A percentile compares a stretch with the other conserved stretches of the same genome.
Evolutionary conservation across 2,329 filamentous ascomycete species (phyloP).

Genomic region (Talaromyces sp.): DNA sequence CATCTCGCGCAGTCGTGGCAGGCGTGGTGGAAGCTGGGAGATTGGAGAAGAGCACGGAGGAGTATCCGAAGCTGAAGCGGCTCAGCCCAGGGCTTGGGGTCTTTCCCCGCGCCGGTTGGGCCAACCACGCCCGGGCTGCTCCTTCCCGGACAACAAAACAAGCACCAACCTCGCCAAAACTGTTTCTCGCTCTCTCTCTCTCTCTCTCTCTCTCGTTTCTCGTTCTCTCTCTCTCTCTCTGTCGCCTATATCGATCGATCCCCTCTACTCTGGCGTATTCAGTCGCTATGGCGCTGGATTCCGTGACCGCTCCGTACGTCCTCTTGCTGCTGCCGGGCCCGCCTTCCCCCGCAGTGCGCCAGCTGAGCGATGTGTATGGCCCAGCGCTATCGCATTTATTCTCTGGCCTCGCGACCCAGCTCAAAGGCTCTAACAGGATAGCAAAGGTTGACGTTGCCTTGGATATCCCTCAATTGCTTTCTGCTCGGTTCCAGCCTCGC

Average conservation of each 20-base stretch:
- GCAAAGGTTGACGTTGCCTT: constrained; percentile 57
- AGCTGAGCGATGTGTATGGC: constrained; percentile 58
- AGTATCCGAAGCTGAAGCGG: neutral
- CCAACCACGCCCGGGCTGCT: neutral
- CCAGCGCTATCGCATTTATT: constrained; percentile 55
- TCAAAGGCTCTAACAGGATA: constrained; percentile 27
- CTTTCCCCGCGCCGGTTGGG: constrained; percentile 1
- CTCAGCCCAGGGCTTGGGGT: neutral
- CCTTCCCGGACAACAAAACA: neutral
- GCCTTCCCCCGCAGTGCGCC: constrained; percentile 46
- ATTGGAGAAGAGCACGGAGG: neutral
- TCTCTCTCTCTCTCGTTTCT: neutral
- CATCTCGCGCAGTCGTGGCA: neutral
- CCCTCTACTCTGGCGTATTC: neutral
- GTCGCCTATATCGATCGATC: neutral
- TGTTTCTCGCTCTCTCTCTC: neutral
- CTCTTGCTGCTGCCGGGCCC: constrained; percentile 63
- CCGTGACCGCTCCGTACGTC: constrained; percentile 19
- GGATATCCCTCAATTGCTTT: constrained; percentile 57
- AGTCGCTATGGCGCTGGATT: neutral
- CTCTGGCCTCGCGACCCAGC: constrained; percentile 40
- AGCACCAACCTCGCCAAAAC: neutral
- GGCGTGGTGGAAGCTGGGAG: neutral
- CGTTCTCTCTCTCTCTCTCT: neutral
- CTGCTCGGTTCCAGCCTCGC: constrained; percentile 47